phyloP scores from a whole-genome alignment of 2,329 filamentous ascomycete genomes.

The Penicillium sp. region DNA sequence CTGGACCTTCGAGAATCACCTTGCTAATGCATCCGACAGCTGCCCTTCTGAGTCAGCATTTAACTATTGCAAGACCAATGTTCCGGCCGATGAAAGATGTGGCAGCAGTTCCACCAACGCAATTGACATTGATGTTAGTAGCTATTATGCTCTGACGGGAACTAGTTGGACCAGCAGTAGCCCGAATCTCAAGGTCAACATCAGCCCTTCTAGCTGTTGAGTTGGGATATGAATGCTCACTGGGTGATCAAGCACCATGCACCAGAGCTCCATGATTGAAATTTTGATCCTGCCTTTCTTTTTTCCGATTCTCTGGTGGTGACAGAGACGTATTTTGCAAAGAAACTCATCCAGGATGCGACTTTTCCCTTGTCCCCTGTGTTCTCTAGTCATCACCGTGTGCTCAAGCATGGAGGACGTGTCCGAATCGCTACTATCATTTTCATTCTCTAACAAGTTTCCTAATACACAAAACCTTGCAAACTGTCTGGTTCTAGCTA shows the following conservation, averaged over 20 bases:
- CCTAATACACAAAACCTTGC: neutral
- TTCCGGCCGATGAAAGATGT: neutral
- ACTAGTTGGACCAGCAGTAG: neutral
- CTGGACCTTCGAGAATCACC: neutral
- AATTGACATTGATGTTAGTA: neutral
- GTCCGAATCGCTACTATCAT: neutral
- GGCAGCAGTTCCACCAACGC: neutral
- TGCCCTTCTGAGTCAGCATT: neutral
- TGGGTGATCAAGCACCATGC: neutral
- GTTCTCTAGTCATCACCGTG: neutral
- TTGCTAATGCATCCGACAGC: neutral
- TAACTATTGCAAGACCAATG: neutral
- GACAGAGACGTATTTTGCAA: neutral
- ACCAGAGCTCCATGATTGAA: neutral
- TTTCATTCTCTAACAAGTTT: too few species aligned
- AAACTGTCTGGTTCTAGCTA: too few species aligned
- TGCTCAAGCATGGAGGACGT: neutral
- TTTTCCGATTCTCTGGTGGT: neutral
- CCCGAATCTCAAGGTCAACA: neutral
- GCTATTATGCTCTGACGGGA: neutral
- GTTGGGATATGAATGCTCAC: neutral
- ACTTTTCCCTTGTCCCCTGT: neutral
- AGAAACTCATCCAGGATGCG: too few species aligned
- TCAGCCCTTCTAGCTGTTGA: neutral
- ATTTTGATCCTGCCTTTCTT: neutral